Conservation (phyloP, 495 filamentous ascomycete genomes). For the Xylaria scruposa region DNA sequence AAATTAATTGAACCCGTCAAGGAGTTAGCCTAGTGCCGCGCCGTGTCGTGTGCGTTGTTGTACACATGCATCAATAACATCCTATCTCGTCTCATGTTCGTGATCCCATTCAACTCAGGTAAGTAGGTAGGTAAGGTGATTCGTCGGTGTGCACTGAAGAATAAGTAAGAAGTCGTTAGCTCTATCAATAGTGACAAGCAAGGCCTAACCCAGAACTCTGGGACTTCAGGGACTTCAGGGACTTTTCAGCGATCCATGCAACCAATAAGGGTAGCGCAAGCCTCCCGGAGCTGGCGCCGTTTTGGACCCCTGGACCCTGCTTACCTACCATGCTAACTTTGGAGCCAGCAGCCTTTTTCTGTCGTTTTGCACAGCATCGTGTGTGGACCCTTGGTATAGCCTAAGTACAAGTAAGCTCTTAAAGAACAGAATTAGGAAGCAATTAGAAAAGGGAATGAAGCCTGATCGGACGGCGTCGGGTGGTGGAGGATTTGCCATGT, state of each 20-base stretch:
- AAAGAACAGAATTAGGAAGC: background rate
- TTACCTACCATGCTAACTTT: background rate
- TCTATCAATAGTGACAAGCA: background rate
- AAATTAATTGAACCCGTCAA: background rate
- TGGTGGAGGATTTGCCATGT: background rate
- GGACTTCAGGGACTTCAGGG: background rate
- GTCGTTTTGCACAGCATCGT: background rate
- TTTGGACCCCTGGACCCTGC: conserved; percentile 21
- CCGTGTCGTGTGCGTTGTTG: background rate
- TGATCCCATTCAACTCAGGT: no score
- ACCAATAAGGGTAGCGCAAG: conserved; percentile 18
- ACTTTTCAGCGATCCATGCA: background rate
- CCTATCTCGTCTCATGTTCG: no score
- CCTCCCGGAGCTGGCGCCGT: conserved; percentile 1
- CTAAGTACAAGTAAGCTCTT: background rate
- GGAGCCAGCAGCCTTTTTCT: background rate
- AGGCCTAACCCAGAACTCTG: background rate
- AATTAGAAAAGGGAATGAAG: background rate
- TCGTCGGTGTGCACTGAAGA: background rate
- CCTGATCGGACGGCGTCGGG: background rate
- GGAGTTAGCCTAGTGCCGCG: background rate
- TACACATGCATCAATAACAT: background rate
- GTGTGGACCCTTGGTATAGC: background rate
- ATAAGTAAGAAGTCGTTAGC: background rate
- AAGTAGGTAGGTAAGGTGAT: background rate